These are phyloP conservation scores for Sugiyamaella valdiviana DNA, from an alignment of 805 yeast species.

Conservation along the genomic window DNA sequence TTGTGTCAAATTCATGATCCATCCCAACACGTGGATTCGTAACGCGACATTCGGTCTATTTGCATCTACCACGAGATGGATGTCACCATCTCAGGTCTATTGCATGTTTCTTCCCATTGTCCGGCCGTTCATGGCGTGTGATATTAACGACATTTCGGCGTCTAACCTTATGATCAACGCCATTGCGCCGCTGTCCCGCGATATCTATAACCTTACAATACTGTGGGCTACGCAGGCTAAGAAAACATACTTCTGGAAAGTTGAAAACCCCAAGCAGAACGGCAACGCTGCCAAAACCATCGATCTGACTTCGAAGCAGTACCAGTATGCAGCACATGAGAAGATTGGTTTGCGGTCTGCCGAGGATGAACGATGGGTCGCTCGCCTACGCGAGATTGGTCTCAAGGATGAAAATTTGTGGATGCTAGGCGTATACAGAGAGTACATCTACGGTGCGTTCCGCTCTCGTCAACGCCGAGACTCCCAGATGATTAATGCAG, in stretches of 20 bases:
- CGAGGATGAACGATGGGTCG: conserved; percentile 48
- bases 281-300: not conserved
- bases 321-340: conserved; percentile 2
- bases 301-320: not conserved
- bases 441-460: conserved; percentile 47
- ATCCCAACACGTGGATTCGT: conserved; percentile 83
- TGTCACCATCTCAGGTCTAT: conserved; percentile 71
- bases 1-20: conserved; percentile 56
- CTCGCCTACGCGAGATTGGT: conserved; percentile 66
- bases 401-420: conserved; percentile 66
- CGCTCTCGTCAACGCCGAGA: conserved; percentile 7
- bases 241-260: conserved; percentile 77
- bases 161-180: conserved; percentile 60
- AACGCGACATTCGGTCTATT: conserved; percentile 60
- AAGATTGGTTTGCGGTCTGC: conserved; percentile 11
- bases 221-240: conserved; percentile 66
- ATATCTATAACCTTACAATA: conserved; percentile 55
- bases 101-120: conserved; percentile 80
- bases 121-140: conserved; percentile 69
- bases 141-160: conserved; percentile 62
- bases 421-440: conserved; percentile 70
- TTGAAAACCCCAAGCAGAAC: conserved; percentile 6
- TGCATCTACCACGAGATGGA: conserved; percentile 52
- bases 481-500: not conserved
- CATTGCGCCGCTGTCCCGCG: conserved; percentile 59